Evolutionary conservation across 345 rosid species (phyloP).

Genomic region (Geranium rotundifolium): DNA sequence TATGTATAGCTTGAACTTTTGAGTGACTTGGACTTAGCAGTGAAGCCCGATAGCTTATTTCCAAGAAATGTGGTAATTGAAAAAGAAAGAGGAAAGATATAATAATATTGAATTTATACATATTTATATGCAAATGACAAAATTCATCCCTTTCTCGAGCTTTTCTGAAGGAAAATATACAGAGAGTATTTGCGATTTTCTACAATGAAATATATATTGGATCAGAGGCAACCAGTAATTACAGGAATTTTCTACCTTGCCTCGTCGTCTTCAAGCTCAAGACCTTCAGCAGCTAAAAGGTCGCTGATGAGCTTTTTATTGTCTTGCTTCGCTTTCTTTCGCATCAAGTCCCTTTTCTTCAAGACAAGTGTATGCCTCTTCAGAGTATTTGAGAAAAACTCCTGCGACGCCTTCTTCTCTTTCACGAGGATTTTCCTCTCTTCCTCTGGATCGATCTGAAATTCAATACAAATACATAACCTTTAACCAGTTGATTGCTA

Average conservation of each 20-base stretch:
- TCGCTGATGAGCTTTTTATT: conserved; percentile 45
- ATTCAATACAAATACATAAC: conserved; percentile 4
- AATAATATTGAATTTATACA: no score
- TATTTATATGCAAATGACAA: no score
- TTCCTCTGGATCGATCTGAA: conserved; percentile 80
- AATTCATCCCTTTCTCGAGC: no score
- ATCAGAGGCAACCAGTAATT: no score
- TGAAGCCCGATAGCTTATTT: no score
- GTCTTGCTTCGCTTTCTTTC: conserved; percentile 76
- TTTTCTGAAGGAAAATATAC: no score
- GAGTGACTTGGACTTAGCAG: no score
- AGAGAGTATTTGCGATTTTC: no score
- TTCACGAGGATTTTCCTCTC: conserved; percentile 67
- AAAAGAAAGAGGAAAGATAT: no score
- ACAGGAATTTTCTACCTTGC: conserved; percentile 6
- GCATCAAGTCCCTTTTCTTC: conserved; percentile 84
- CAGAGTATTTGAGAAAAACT: conserved; percentile 47
- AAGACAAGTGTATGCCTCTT: conserved; percentile 72
- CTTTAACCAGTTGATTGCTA: background rate
- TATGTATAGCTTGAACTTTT: no score
- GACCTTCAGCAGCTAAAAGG: conserved; percentile 86
- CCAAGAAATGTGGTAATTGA: no score
- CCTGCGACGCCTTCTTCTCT: conserved; percentile 76
- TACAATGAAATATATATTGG: no score
- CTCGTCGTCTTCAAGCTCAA: conserved; percentile 71